Conservation (phyloP, 129 eudicot species). For the Mikania micrantha region DNA sequence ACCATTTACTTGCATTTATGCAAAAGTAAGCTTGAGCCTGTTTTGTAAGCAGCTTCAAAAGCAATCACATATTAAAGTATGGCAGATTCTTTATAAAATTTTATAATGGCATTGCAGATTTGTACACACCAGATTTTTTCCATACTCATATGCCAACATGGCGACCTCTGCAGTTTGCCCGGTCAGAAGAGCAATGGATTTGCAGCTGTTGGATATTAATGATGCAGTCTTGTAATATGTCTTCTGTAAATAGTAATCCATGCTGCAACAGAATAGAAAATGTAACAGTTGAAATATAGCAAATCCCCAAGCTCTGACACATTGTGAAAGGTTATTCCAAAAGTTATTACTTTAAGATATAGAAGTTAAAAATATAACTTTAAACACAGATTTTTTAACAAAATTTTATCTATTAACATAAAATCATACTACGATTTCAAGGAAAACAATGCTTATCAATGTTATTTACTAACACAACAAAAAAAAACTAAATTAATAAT, state of each 20-base stretch:
- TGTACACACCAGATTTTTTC: conserved; percentile 78
- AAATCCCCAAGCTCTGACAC: not conserved
- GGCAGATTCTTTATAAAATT: too few relatives aligned
- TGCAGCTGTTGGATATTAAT: conserved; percentile 87
- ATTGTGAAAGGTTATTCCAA: not conserved
- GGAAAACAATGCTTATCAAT: not conserved
- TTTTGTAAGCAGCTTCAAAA: too few relatives aligned
- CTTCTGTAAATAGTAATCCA: conserved; percentile 90
- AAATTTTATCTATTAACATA: too few relatives aligned
- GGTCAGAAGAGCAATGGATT: conserved; percentile 85
- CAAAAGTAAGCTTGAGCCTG: too few relatives aligned
- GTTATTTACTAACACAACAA: not conserved
- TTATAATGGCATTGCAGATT: not conserved
- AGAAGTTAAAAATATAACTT: not conserved
- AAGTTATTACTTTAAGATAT: not conserved
- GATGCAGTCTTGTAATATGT: conserved; percentile 92
- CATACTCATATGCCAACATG: conserved; percentile 70
- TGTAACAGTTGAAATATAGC: not conserved
- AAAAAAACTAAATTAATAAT: not conserved
- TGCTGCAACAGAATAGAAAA: conserved; percentile 41
- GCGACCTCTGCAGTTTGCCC: conserved; percentile 92
- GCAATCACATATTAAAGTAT: too few relatives aligned
- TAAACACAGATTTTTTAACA: not conserved
- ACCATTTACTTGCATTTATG: too few relatives aligned
- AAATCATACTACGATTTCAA: not conserved